Conservation (phyloP, 2,329 filamentous ascomycete genomes). For the Bipolaris bicolor region DNA sequence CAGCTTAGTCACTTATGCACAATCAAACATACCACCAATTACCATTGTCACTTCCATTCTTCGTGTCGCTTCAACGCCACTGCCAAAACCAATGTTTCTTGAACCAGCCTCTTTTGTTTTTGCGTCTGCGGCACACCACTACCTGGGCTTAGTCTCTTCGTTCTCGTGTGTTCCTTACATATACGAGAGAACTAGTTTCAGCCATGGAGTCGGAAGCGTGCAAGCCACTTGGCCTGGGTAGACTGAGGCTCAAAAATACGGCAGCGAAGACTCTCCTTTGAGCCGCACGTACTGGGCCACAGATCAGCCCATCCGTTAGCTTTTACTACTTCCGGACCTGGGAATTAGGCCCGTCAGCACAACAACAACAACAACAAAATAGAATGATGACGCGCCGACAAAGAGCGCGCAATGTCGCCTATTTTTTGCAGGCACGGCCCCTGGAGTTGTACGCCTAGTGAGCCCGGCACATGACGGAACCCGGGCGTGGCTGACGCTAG, state of each 20-base stretch:
- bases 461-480: neutral
- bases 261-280: too few species aligned
- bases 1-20: constrained; percentile 14
- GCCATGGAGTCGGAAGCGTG: neutral
- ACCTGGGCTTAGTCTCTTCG: neutral
- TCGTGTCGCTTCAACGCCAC: neutral
- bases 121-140: neutral
- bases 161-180: neutral
- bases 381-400: neutral
- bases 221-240: neutral
- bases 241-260: too few species aligned
- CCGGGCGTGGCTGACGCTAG: neutral
- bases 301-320: neutral
- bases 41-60: neutral
- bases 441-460: neutral
- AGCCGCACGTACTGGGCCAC: too few species aligned
- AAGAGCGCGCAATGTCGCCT: neutral
- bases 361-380: neutral
- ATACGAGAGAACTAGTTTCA: neutral
- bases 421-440: neutral
- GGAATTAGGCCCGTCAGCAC: neutral
- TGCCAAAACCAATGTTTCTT: neutral
- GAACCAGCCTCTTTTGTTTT: neutral
- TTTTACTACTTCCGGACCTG: neutral
- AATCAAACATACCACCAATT: constrained; percentile 6